These are phyloP conservation scores for Colletotrichum trifolii DNA, from an alignment of 2,329 filamentous ascomycete genomes.

Conservation along the genomic window DNA sequence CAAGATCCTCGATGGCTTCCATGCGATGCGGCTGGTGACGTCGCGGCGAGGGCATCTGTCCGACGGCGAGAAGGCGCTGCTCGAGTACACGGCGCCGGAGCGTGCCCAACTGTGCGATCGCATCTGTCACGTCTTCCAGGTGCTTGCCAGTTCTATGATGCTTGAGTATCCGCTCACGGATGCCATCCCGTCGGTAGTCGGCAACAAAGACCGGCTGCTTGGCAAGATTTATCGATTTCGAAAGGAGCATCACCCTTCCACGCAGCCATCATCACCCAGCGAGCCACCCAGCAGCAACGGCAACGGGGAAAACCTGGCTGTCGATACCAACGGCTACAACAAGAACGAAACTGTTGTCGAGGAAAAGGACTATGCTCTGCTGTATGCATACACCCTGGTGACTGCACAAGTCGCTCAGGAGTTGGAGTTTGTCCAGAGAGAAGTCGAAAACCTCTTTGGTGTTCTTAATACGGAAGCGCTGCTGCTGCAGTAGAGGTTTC, in stretches of 20 bases:
- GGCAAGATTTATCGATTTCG: constrained; percentile 90
- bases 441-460: constrained; percentile 73
- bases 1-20: constrained; percentile 90
- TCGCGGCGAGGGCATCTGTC: constrained; percentile 81
- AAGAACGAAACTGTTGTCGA: constrained; percentile 58
- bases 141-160: constrained; percentile 93
- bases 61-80: constrained; percentile 82
- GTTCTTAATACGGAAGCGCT: constrained; percentile 70
- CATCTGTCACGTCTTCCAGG: constrained; percentile 88
- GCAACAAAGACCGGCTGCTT: constrained; percentile 83
- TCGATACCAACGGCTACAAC: constrained; percentile 29
- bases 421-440: constrained; percentile 67
- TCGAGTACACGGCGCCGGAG: constrained; percentile 83
- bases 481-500: constrained; percentile 58
- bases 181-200: constrained; percentile 84
- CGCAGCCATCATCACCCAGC: constrained; percentile 39
- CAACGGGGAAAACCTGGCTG: constrained; percentile 10
- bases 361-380: constrained; percentile 86
- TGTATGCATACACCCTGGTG: constrained; percentile 89
- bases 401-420: constrained; percentile 75
- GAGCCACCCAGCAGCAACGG: constrained; percentile 39
- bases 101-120: constrained; percentile 84
- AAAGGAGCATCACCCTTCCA: constrained; percentile 66
- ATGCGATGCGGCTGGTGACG: constrained; percentile 95
- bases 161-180: constrained; percentile 94